Conservation (phyloP, 73 alveolate genomes). For the Stentor coeruleus region DNA sequence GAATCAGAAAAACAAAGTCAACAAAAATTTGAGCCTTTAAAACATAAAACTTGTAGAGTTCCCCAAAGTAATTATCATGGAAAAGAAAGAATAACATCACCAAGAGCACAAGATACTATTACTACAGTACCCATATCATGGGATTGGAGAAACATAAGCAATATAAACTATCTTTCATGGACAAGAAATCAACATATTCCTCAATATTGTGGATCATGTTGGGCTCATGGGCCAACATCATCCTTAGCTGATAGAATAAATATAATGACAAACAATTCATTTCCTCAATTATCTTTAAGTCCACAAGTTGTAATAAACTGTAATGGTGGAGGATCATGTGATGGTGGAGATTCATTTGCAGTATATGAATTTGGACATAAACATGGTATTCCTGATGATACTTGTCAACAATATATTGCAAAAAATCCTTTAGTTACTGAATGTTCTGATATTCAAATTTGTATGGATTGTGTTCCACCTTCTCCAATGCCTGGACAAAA, state of each 20-base stretch:
- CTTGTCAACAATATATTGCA: constrained; percentile 67
- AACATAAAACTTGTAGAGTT: neutral
- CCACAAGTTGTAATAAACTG: constrained; percentile 71
- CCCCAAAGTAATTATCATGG: neutral
- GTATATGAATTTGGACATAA: constrained; percentile 53
- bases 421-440: constrained; percentile 29
- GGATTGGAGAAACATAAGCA: constrained; percentile 77
- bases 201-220: constrained; percentile 79
- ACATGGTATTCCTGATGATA: constrained; percentile 60
- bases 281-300: constrained; percentile 63
- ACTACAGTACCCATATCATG: constrained; percentile 46
- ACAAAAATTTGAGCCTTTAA: neutral
- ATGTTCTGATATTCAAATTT: constrained; percentile 61
- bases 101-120: neutral
- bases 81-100: neutral
- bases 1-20: neutral
- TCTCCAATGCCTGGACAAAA: constrained; percentile 20
- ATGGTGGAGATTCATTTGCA: constrained; percentile 61
- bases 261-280: constrained; percentile 48
- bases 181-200: constrained; percentile 77
- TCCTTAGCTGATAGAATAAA: constrained; percentile 86
- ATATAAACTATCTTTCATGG: constrained; percentile 70
- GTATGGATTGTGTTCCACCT: constrained; percentile 11
- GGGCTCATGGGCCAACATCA: constrained; percentile 87
- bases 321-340: constrained; percentile 82